A percentile compares a stretch with the other conserved stretches of the same genome.
Evolutionary conservation across 2,329 filamentous ascomycete genomes (phyloP).

Genomic region (Seiridium unicorne): DNA sequence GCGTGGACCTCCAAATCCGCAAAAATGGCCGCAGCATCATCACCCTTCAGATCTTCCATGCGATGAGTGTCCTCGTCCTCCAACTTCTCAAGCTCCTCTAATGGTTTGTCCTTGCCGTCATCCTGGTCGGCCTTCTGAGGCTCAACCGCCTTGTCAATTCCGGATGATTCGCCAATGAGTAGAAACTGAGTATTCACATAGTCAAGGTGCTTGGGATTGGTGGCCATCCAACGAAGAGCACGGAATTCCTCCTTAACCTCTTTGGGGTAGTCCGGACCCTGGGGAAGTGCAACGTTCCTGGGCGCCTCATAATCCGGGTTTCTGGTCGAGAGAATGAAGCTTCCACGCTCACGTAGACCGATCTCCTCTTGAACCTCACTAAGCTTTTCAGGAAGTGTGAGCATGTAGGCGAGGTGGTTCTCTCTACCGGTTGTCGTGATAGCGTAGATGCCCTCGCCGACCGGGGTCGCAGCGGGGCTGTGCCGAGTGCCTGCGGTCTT

Average conservation of each 20-base stretch:
- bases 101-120: slow-evolving; percentile 59
- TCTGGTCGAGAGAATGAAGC: slow-evolving; percentile 76
- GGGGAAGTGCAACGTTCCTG: slow-evolving; percentile 58
- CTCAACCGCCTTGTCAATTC: slow-evolving; percentile 55
- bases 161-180: slow-evolving; percentile 69
- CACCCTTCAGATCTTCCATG: slow-evolving; percentile 49
- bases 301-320: slow-evolving; percentile 73
- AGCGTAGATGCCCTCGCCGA: slow-evolving; percentile 85
- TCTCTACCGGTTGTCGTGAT: slow-evolving; percentile 70
- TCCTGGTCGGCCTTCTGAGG: slow-evolving; percentile 54
- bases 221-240: slow-evolving; percentile 70
- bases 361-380: slow-evolving; percentile 74
- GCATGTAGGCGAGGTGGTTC: slow-evolving; percentile 76
- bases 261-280: slow-evolving; percentile 68
- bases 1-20: slow-evolving; percentile 44
- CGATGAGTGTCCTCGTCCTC: slow-evolving; percentile 73
- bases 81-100: slow-evolving; percentile 71
- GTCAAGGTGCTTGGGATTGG: slow-evolving; percentile 71
- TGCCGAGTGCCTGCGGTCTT: slow-evolving; percentile 71
- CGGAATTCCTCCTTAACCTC: slow-evolving; percentile 71
- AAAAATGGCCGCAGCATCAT: slow-evolving; percentile 46
- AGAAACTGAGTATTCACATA: slow-evolving; percentile 75
- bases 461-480: slow-evolving; percentile 66
- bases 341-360: slow-evolving; percentile 68
- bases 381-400: slow-evolving; percentile 69